phyloP scores from a whole-genome alignment of 1,284 basidiomycete genomes.

The Phellinidium pouzarii region DNA sequence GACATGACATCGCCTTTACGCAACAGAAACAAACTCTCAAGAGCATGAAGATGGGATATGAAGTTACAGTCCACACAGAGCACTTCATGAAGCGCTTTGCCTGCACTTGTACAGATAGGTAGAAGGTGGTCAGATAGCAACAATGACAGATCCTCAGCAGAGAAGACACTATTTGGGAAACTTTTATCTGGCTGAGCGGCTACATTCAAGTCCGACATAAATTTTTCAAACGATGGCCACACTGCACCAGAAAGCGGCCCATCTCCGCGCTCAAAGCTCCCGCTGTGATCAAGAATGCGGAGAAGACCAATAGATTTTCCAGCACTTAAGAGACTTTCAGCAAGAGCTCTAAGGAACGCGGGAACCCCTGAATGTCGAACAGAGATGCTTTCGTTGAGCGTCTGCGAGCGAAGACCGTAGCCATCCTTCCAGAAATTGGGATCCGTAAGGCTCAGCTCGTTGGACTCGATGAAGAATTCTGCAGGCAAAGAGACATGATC shows the following conservation, averaged over 20 bases:
- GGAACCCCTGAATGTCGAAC: conserved; percentile 39
- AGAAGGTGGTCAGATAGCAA: conserved; percentile 58
- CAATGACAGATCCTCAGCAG: conserved; percentile 38
- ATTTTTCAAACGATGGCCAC: conserved; percentile 27
- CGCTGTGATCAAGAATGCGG: conserved; percentile 34
- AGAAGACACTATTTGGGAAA: conserved; percentile 19
- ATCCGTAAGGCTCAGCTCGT: conserved; percentile 53
- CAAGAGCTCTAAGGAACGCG: conserved; percentile 51
- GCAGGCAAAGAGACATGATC: conserved; percentile 44
- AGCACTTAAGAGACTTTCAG: conserved; percentile 54
- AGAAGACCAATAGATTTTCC: conserved; percentile 79
- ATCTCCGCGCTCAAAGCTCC: conserved; percentile 14
- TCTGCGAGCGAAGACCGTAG: conserved; percentile 48
- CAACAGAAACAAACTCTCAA: conserved; percentile 74
- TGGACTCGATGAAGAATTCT: conserved; percentile 79
- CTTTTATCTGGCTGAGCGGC: neutral
- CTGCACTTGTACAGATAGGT: conserved; percentile 50
- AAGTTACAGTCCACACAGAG: conserved; percentile 67
- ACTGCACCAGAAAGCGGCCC: conserved; percentile 26
- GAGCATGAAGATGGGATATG: conserved; percentile 58
- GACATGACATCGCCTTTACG: conserved; percentile 64
- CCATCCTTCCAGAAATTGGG: conserved; percentile 80
- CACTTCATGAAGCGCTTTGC: conserved; percentile 49
- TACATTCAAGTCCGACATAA: conserved; percentile 7
- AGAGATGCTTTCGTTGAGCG: conserved; percentile 19